Evolutionary conservation across 2,329 filamentous ascomycete genomes (phyloP), one percentile per base, ranked within the genome.

Genomic region (Lizonia empirigonia): DNA sequence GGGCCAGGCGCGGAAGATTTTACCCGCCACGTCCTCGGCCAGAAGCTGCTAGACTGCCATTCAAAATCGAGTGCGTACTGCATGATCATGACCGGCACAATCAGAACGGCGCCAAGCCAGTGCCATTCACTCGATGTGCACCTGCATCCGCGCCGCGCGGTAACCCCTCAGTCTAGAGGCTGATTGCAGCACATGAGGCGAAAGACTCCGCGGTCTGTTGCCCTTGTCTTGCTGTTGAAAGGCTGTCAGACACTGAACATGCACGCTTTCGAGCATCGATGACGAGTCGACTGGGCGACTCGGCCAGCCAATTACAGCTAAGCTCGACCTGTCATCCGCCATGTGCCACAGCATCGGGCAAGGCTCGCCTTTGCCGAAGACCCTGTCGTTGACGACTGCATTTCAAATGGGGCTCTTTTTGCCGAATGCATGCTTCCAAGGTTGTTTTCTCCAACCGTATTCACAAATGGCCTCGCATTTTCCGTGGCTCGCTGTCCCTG

Each of bases 341-440:
- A 44, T 44, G 53, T 53, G 44, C 39, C 46, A 52, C 45, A 47
- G 50, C 50, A 37, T 40, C 40, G 35, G 36, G 30, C 34, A 34
- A 49, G 40, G 44, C 30, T 45, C 24, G 39, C 44, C 18, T 23
- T 29, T 48, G 38, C 50, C 38, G 44, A 48, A 29, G 40, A 53
- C 50, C 39, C 39, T 49, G 44, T 49, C 44, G 40, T 51, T 53
- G 50, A 53, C 50, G 50, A 53, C 45, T 53, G 45, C 45, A 53
- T 53, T 49, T 53, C 15, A 9, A 10, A 29, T 40, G 39, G 50
- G 23, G 35, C 50, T 44, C 19, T 29, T 16, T 32, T 22, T 29
- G 22, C 27, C 26, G 15, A 33, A n/a, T 24, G 13, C 22, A 23
- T 19, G 29, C 32, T 42, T n/a, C n/a, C n/a, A n/a, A n/a, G n/a